Evolutionary conservation across 202 grass and related monocot species (phyloP).

Genomic region (Zoysia matrella): DNA sequence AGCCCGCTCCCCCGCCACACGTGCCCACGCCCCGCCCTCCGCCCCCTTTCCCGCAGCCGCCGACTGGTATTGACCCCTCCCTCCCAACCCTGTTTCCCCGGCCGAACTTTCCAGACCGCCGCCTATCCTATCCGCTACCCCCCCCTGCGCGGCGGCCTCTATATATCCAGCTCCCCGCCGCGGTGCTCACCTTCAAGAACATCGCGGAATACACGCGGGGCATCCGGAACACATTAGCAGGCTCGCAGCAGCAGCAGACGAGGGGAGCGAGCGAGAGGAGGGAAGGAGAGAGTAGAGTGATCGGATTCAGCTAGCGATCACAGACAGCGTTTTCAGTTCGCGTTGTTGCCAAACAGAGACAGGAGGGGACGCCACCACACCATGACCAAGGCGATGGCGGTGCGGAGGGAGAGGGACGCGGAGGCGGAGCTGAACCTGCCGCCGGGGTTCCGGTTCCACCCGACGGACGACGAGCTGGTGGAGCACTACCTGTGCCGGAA

Average conservation of each 20-base stretch:
- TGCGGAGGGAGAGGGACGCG: slow-evolving; percentile 59
- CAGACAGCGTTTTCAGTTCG: no score
- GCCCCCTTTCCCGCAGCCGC: slow-evolving; percentile 55
- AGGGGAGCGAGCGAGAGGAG: neutral
- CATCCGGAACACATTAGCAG: no score
- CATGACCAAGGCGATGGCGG: slow-evolving; percentile 23
- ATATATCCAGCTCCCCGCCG: slow-evolving; percentile 39
- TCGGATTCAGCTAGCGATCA: neutral
- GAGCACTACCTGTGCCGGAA: slow-evolving; percentile 81
- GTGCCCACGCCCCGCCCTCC: slow-evolving; percentile 41
- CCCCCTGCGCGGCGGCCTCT: neutral
- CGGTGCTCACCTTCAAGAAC: neutral
- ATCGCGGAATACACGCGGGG: neutral
- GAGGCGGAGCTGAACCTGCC: no score
- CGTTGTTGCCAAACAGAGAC: no score
- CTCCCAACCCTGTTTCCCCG: no score
- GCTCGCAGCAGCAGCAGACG: neutral
- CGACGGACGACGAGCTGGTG: slow-evolving; percentile 58
- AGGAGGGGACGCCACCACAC: no score
- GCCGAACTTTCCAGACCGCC: slow-evolving; percentile 41
- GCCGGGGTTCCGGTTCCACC: no score
- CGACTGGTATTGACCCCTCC: slow-evolving; percentile 23
- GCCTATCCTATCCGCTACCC: neutral
- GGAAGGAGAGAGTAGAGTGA: no score
- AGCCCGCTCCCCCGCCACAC: slow-evolving; percentile 60